Percentiles rank a stretch among this genome's conserved stretches.
Conservation (phyloP, 2,329 filamentous ascomycete species). For the Colletotrichum musae region DNA sequence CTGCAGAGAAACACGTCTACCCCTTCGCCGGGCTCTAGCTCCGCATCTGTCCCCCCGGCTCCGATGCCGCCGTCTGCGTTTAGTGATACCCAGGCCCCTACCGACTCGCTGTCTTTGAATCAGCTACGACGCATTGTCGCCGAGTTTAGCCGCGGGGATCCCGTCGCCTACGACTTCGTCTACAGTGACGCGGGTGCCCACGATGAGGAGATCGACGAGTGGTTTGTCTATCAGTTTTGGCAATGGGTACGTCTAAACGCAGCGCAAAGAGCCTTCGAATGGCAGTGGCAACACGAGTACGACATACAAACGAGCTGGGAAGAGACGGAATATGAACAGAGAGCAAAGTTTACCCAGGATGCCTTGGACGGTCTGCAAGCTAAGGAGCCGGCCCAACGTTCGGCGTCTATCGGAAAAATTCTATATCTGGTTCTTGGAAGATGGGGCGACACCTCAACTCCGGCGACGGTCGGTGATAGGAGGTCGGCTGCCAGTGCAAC, state of each 20-base stretch:
- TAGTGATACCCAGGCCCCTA: conserved; percentile 59
- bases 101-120: conserved; percentile 81
- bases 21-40: conserved; percentile 28
- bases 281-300: conserved; percentile 76
- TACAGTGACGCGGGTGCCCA: conserved; percentile 82
- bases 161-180: conserved; percentile 86
- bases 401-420: conserved; percentile 69
- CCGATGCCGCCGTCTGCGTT: conserved; percentile 40
- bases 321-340: conserved; percentile 70
- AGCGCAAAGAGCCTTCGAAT: conserved; percentile 82
- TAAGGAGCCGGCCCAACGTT: conserved; percentile 63
- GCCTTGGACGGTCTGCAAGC: conserved; percentile 63
- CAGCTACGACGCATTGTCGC: conserved; percentile 81
- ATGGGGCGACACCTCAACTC: conserved; percentile 78
- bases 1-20: conserved; percentile 48
- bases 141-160: conserved; percentile 79
- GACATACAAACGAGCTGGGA: conserved; percentile 72
- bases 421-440: conserved; percentile 77
- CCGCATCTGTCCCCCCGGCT: conserved; percentile 43
- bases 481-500: conserved; percentile 67
- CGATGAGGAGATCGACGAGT: conserved; percentile 94
- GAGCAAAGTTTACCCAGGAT: conserved; percentile 69
- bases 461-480: conserved; percentile 55
- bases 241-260: conserved; percentile 85
- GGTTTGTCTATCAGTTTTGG: conserved; percentile 93